Conservation (phyloP, 2,329 filamentous ascomycete species). For the Neonectria ditissima region DNA sequence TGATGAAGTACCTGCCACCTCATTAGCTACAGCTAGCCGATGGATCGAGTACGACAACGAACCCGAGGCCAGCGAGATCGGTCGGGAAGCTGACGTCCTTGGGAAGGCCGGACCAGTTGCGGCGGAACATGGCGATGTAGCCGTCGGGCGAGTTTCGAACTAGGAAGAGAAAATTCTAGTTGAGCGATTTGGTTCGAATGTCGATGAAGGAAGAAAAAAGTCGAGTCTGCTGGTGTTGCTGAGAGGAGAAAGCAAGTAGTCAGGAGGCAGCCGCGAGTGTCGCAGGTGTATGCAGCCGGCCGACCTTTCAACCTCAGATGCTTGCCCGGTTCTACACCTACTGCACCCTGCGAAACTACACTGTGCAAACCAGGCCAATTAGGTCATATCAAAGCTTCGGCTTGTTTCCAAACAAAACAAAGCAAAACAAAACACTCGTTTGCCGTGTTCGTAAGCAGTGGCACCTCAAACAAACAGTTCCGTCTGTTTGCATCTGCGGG, state of each 20-base stretch:
- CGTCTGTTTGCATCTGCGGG: neutral
- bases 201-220: neutral
- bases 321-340: neutral
- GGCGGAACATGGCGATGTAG: constrained; percentile 74
- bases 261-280: neutral
- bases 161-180: neutral
- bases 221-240: neutral
- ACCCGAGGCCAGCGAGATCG: constrained; percentile 80
- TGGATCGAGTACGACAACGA: constrained; percentile 5
- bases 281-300: constrained; percentile 13
- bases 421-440: neutral
- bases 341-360: neutral
- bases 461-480: neutral
- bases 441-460: neutral
- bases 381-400: neutral
- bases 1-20: constrained; percentile 78
- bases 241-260: neutral
- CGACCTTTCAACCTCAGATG: neutral
- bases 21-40: neutral
- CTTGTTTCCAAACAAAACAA: neutral
- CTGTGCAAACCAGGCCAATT: neutral
- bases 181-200: neutral
- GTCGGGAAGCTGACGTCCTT: constrained; percentile 74
- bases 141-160: neutral
- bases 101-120: constrained; percentile 75